phyloP scores from a whole-genome alignment of 2,329 filamentous ascomycete genomes.

The Penicillium frequentans region DNA sequence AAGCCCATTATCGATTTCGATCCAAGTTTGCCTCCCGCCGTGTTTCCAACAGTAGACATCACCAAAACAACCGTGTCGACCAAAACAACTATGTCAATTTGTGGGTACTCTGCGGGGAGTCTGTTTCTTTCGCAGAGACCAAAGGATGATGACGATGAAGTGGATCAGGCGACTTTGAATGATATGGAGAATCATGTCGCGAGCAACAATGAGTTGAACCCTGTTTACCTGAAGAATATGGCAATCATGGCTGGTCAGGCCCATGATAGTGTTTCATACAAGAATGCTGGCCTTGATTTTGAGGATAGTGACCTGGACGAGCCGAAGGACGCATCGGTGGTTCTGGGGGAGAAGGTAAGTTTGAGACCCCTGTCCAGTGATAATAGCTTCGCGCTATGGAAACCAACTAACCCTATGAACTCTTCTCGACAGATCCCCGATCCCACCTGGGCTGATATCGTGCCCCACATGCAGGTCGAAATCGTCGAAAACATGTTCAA shows the following conservation, averaged over 20 bases:
- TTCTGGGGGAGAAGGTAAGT: slow-evolving; percentile 10
- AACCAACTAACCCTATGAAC: neutral
- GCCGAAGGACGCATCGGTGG: slow-evolving; percentile 3
- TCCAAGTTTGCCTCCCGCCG: slow-evolving; percentile 41
- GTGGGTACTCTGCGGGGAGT: too few relatives aligned
- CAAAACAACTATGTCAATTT: neutral
- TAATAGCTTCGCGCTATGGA: neutral
- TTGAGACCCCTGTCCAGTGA: neutral
- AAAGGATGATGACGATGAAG: neutral
- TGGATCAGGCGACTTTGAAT: neutral
- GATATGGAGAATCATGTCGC: slow-evolving; percentile 5
- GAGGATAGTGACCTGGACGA: slow-evolving; percentile 24
- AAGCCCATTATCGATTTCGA: slow-evolving; percentile 27
- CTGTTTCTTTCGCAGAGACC: too few relatives aligned
- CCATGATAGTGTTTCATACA: neutral
- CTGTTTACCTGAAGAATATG: slow-evolving; percentile 31
- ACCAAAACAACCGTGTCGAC: neutral
- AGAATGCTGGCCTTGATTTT: neutral
- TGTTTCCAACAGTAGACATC: slow-evolving; percentile 42
- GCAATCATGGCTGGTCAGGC: slow-evolving; percentile 12
- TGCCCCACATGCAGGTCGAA: slow-evolving; percentile 33
- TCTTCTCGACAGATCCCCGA: slow-evolving; percentile 7
- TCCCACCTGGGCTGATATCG: slow-evolving; percentile 35
- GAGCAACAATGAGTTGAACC: slow-evolving; percentile 31
- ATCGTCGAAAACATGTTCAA: slow-evolving; percentile 35